These are phyloP conservation scores for Sarocladium strictum DNA, from an alignment of 2,329 filamentous ascomycete species.

Conservation along the genomic window DNA sequence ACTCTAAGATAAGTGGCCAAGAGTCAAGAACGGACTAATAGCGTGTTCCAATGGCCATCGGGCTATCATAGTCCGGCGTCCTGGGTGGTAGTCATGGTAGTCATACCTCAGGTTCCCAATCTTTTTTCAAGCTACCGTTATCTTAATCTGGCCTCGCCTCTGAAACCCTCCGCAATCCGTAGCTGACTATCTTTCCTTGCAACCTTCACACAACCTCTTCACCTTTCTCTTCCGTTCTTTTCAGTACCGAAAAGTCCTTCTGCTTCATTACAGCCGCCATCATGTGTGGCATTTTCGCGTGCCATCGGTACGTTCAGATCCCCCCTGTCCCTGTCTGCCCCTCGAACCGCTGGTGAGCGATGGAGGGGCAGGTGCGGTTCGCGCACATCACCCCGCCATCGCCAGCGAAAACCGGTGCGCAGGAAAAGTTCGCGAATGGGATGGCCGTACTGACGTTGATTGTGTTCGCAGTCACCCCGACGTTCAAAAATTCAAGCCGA, in stretches of 20 bases:
- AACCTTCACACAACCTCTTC: not conserved
- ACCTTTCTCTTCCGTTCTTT: conserved; percentile 5
- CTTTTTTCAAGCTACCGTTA: not conserved
- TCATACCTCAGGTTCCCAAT: not conserved
- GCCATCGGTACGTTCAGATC: conserved; percentile 64
- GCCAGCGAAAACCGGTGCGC: conserved; percentile 7
- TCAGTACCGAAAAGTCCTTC: conserved; percentile 3
- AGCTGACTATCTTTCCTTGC: not conserved
- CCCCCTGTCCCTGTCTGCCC: conserved; percentile 11
- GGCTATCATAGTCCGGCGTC: not conserved
- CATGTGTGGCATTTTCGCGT: conserved; percentile 98
- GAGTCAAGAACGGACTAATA: not conserved
- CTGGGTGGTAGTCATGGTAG: not conserved
- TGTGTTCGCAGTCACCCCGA: conserved; percentile 65
- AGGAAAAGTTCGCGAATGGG: conserved; percentile 7
- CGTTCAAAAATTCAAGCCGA: conserved; percentile 94
- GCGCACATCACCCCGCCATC: conserved; percentile 25
- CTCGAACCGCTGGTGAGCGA: conserved; percentile 16
- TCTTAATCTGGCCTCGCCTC: conserved; percentile 3
- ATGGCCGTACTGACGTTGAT: conserved; percentile 16
- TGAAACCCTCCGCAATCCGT: too few species aligned
- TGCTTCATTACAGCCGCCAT: conserved; percentile 32
- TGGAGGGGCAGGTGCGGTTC: conserved; percentile 21
- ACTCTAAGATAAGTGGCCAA: conserved; percentile 1
- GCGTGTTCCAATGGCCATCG: conserved; percentile 1